phyloP scores from a whole-genome alignment of 352 stramenopile species.

The Phytopythium ostracodes region DNA sequence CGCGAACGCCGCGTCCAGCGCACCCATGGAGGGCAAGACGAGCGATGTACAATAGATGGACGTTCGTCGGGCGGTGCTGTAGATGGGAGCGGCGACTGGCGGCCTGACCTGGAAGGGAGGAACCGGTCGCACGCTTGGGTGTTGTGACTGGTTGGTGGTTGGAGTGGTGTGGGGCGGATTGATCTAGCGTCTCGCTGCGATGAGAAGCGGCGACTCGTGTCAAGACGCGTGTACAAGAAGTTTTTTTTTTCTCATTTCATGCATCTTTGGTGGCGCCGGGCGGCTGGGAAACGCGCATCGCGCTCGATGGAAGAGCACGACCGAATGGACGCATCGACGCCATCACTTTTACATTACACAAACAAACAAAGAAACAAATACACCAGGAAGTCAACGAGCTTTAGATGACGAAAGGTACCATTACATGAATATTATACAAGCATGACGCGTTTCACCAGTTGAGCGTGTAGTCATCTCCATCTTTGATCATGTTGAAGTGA shows the following conservation, averaged over 20 bases:
- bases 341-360: background rate
- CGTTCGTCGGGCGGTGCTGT: background rate
- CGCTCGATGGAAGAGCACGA: slow-evolving; percentile 7
- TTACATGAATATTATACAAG: background rate
- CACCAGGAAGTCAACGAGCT: background rate
- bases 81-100: background rate
- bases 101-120: background rate
- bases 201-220: slow-evolving; percentile 1
- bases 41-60: slow-evolving; percentile 21
- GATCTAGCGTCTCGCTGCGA: background rate
- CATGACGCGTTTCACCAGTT: background rate
- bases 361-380: background rate
- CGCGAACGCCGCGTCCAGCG: slow-evolving; percentile 24
- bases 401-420: background rate
- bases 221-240: slow-evolving; percentile 10
- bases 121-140: background rate
- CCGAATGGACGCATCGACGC: background rate
- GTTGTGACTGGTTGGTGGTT: slow-evolving; percentile 6
- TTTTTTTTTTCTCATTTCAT: slow-evolving; percentile 2
- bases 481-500: background rate
- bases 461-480: background rate
- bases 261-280: background rate
- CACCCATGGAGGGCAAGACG: slow-evolving; percentile 14
- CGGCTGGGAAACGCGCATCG: background rate
- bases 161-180: background rate